These are phyloP conservation scores for Hypoxylon rubiginosum DNA, from an alignment of 2,329 filamentous ascomycete species.

Conservation along the genomic window DNA sequence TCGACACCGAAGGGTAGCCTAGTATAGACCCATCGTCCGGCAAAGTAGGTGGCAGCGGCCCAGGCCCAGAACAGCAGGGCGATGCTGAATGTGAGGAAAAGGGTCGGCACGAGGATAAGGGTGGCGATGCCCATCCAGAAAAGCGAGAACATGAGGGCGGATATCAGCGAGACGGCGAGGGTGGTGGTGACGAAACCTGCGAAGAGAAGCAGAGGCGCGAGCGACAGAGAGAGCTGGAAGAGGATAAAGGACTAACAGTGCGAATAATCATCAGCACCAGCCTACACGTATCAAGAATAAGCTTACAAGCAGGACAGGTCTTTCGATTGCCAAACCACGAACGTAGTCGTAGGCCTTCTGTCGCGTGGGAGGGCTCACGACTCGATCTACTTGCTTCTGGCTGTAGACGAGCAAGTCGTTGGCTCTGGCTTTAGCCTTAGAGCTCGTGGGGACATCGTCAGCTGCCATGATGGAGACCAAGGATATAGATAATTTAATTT, in stretches of 20 bases:
- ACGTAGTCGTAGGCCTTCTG: slow-evolving; percentile 67
- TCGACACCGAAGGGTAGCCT: slow-evolving; percentile 39
- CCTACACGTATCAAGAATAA: not conserved
- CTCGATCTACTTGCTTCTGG: slow-evolving; percentile 61
- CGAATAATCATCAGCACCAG: not conserved
- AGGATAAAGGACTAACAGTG: slow-evolving; percentile 73
- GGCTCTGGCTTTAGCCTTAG: slow-evolving; percentile 53
- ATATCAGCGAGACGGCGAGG: slow-evolving; percentile 71
- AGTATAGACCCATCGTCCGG: slow-evolving; percentile 62
- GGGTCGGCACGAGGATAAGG: slow-evolving; percentile 75
- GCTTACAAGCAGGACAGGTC: slow-evolving; percentile 78
- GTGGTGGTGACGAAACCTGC: slow-evolving; percentile 73
- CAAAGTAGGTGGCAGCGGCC: slow-evolving; percentile 71
- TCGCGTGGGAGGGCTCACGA: slow-evolving; percentile 72
- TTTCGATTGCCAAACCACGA: slow-evolving; percentile 69
- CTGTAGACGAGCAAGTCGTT: slow-evolving; percentile 56
- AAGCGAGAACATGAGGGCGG: slow-evolving; percentile 74
- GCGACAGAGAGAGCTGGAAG: slow-evolving; percentile 73
- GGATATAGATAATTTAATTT: not conserved
- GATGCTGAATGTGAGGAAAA: slow-evolving; percentile 74
- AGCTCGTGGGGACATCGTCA: slow-evolving; percentile 44
- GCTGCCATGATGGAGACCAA: slow-evolving; percentile 29
- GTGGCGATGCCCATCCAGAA: slow-evolving; percentile 77
- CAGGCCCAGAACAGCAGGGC: slow-evolving; percentile 77
- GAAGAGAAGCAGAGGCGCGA: slow-evolving; percentile 78